Evolutionary conservation across 1,139 yeast species (phyloP).

Genomic region (Hyphopichia wangnamkhiaoensis): DNA sequence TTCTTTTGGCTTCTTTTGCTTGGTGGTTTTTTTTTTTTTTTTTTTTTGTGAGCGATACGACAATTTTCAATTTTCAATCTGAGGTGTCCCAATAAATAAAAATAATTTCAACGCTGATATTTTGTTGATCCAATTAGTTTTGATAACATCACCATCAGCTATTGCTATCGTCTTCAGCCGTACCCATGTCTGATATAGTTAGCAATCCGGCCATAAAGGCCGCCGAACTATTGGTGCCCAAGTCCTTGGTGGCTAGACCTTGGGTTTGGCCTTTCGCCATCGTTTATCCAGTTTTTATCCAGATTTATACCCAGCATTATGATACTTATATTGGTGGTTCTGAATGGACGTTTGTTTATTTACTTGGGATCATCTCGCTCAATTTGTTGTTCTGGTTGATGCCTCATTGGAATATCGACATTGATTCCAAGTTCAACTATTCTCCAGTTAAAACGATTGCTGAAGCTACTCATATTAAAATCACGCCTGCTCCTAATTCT

Average conservation of each 20-base stretch:
- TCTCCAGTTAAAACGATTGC: conserved; percentile 47
- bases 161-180: background rate
- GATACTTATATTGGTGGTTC: conserved; percentile 79
- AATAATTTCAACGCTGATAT: no score
- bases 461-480: conserved; percentile 70
- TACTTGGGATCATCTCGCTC: conserved; percentile 69
- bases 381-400: conserved; percentile 80
- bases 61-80: no score
- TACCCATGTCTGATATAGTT: conserved; percentile 21
- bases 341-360: conserved; percentile 86
- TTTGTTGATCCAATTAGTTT: no score
- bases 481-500: conserved; percentile 80
- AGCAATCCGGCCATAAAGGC: conserved; percentile 60
- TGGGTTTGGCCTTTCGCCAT: conserved; percentile 84
- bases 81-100: no score
- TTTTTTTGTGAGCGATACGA: background rate
- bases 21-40: no score
- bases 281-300: conserved; percentile 73
- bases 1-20: background rate
- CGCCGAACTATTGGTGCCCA: conserved; percentile 75
- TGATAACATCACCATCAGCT: background rate
- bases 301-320: conserved; percentile 67
- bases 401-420: conserved; percentile 91
- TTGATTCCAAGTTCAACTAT: conserved; percentile 75
- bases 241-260: conserved; percentile 62